These are phyloP conservation scores for Paramyrothecium sp. DNA, from an alignment of 2,329 filamentous ascomycete species.

Conservation along the genomic window DNA sequence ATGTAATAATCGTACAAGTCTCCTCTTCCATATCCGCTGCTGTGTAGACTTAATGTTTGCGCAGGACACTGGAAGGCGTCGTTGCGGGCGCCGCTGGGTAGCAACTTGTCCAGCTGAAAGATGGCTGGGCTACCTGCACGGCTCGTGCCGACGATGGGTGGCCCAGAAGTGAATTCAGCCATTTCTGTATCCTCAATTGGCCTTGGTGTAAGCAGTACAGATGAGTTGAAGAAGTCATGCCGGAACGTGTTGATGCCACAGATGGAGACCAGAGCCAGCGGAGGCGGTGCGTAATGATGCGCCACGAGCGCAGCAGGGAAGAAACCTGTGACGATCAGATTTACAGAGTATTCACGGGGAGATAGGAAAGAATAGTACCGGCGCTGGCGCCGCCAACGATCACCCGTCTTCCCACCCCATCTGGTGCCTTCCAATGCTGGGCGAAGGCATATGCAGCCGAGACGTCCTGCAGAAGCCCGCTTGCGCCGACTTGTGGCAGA, in stretches of 20 bases:
- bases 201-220: slow-evolving; percentile 21
- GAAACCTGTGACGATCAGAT: slow-evolving; percentile 19
- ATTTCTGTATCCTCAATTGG: slow-evolving; percentile 22
- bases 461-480: slow-evolving; percentile 27
- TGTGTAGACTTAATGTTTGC: background rate
- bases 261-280: slow-evolving; percentile 30
- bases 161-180: slow-evolving; percentile 16
- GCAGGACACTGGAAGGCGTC: slow-evolving; percentile 10
- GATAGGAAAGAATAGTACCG: slow-evolving; percentile 13
- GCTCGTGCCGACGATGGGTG: slow-evolving; percentile 19
- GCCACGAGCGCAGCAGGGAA: slow-evolving; percentile 26
- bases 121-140: slow-evolving; percentile 8
- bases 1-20: slow-evolving; percentile 32
- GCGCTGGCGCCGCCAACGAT: slow-evolving; percentile 31
- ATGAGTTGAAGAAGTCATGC: slow-evolving; percentile 34
- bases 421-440: slow-evolving; percentile 11
- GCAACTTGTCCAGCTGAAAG: slow-evolving; percentile 24
- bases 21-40: slow-evolving; percentile 6
- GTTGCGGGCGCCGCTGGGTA: slow-evolving; percentile 23
- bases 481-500: slow-evolving; percentile 26
- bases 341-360: background rate
- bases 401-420: slow-evolving; percentile 18
- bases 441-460: slow-evolving; percentile 29
- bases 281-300: slow-evolving; percentile 24
- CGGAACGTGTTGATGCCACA: slow-evolving; percentile 33